phyloP scores from a whole-genome alignment of 306 rosid species.

The Styphnolobium japonicum region DNA sequence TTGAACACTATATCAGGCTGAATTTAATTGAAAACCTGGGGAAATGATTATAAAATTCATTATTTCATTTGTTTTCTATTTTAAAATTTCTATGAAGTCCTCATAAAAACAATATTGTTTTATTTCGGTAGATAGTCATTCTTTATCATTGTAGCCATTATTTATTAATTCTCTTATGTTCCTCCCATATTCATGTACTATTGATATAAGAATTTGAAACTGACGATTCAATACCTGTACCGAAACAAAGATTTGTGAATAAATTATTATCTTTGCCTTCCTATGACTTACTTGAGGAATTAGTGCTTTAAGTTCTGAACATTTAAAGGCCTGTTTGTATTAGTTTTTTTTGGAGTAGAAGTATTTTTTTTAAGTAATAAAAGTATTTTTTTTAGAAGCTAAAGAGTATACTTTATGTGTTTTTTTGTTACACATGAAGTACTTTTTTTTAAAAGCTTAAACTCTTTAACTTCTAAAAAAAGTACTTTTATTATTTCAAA shows the following conservation, averaged over 20 bases:
- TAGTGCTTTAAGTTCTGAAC: neutral
- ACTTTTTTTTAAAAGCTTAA: no score
- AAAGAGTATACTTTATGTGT: no score
- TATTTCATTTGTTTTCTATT: constrained; percentile 46
- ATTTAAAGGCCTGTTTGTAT: no score
- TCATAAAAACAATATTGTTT: constrained; percentile 10
- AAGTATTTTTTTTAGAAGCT: no score
- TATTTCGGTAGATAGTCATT: constrained; percentile 17
- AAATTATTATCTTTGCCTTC: neutral
- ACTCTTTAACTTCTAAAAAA: no score
- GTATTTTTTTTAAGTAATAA: no score
- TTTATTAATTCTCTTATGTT: constrained; percentile 18
- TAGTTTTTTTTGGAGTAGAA: no score
- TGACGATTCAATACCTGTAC: constrained; percentile 30
- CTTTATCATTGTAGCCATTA: neutral
- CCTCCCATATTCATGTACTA: constrained; percentile 23
- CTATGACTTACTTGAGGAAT: neutral
- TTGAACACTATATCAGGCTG: constrained; percentile 68
- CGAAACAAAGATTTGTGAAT: constrained; percentile 4
- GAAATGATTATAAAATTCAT: constrained; percentile 23
- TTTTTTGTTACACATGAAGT: no score
- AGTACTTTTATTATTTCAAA: no score
- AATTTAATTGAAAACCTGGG: constrained; percentile 8
- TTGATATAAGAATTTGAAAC: constrained; percentile 25
- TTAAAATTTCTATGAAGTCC: neutral